Base-by-base conservation (phyloP, 2,329 filamentous ascomycete genomes). In the Rhexocercosporidium sp. region DNA sequence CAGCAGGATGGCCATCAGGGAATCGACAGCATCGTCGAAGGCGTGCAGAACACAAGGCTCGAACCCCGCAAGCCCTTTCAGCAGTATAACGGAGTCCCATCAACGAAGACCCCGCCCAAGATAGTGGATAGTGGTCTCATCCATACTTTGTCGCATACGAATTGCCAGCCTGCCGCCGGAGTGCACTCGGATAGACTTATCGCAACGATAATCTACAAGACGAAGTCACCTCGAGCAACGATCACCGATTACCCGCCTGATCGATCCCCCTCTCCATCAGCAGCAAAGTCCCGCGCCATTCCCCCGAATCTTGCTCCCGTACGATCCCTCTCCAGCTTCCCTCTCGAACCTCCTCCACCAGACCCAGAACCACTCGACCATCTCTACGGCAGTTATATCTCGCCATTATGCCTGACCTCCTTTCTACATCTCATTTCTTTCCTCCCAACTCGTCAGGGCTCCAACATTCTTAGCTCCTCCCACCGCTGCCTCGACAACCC, bases 401-500 rank as follows among this genome's bases (percentile, higher is more conserved):
- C 87, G 20, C 86, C 88, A 6, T 81, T 90, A 68, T 90, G 88
- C 79, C 84, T 89, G 69, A 87, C 87, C 11, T 88, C 87, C 16
- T 90, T 90, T 76, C 82, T 90, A 25, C 87, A 90, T 74, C 83
- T 90, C 68, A 89, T 90, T 83, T 86, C 86, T 22, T 84, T 82
- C 22, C 88, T 90, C 67, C 88, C 88, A 14, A 80, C 86, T 22
- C 83, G 84, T 0, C 77, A 79, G 12, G 85, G 82, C 47, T 81
- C 82, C n/a, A 69, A 73, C 9, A 83, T 87, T 73, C 80, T 87
- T 64, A 83, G 83, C 67, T 90, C 87, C 31, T 87, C 87, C 54
- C 88, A 91, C 73, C 85, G 87, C 66, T 90, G 88, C 75, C 83
- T 93, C 64, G 89, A 92, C 72, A 84, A 81, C 67, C 82, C 82